Evolutionary conservation across 1,284 basidiomycete genomes (phyloP), one percentile per base, ranked within the genome.

Genomic region (Mixia osmundae): DNA sequence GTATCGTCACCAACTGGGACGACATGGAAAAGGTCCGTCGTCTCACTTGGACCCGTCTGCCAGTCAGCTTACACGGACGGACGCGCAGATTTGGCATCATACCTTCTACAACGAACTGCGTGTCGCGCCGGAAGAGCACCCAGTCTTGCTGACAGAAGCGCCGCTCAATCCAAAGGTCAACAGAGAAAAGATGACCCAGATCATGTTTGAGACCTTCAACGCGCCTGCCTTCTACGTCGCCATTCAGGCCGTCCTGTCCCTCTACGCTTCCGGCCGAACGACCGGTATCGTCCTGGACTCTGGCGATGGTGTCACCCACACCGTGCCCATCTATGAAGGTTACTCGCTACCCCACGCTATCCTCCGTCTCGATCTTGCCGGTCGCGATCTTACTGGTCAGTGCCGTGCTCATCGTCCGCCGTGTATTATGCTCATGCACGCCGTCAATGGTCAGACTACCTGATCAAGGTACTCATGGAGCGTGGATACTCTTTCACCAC

Each of bases 181-280:
- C 66, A 67, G 80, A 56, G 80, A 89, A 8, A 11, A 24, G 15
- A 42, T 36, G 45, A 83, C 79, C 44, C 79, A 85, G 63, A 83
- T 85, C 67, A 85, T 85, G 77, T 89, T 89, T 59, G 80, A 89
- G 67, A 87, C 80, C 31, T 87, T 89, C 71, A 87, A 85, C 61
- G 71, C 70, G 4, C 80, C 80, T 38, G 80, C 80, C 12, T 83
- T 87, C 67, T 85, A 85, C 65, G 79, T 85, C 49, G 69, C 76
- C 40, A 83, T 85, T 60, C 82, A 87, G 64, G 80, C 80, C 57
- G 80, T 85, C 39, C 68, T 89, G 28, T 85, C 79, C 25, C 68
- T 87, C 37, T 87, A 85, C 61, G 79, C 82, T 24, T 87, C 79
- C 41, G 82, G 82, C 63, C 76, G 80, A 61, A 71, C 68, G 46